These are phyloP conservation scores for Sideroxylon spinosum DNA, from an alignment of 179 eudicot genomes.

Conservation along the genomic window DNA sequence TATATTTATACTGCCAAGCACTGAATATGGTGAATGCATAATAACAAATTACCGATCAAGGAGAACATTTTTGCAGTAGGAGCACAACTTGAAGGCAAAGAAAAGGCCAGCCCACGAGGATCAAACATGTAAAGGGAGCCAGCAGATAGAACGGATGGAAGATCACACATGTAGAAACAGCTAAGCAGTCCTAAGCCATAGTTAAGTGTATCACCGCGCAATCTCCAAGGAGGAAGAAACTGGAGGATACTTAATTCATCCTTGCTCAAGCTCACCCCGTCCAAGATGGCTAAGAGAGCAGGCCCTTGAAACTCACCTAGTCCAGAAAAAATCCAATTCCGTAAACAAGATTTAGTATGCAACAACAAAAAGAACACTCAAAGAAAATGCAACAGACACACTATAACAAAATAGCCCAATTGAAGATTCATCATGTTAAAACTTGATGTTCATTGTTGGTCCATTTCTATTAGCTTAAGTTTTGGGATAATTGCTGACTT, in stretches of 20 bases:
- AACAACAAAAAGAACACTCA: background rate
- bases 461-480: no score
- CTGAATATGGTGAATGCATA: background rate
- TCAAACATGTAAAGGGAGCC: slow-evolving; percentile 89
- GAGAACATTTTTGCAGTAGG: slow-evolving; percentile 89
- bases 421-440: background rate
- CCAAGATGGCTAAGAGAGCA: slow-evolving; percentile 71
- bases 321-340: slow-evolving; percentile 1
- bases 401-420: background rate
- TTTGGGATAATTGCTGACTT: no score
- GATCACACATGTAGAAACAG: slow-evolving; percentile 74
- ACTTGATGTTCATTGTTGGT: no score
- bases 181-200: slow-evolving; percentile 90
- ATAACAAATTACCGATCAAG: slow-evolving; percentile 54
- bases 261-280: slow-evolving; percentile 84
- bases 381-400: slow-evolving; percentile 2
- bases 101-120: slow-evolving; percentile 82
- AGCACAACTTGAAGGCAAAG: slow-evolving; percentile 63
- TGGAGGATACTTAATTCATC: slow-evolving; percentile 90
- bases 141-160: slow-evolving; percentile 79
- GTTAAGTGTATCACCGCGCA: slow-evolving; percentile 81
- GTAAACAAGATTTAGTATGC: background rate
- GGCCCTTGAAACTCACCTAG: slow-evolving; percentile 99
- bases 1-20: background rate
- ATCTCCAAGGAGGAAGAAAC: slow-evolving; percentile 93